Conservation (phyloP, 2,329 filamentous ascomycete species). For the Cordyceps javanica region DNA sequence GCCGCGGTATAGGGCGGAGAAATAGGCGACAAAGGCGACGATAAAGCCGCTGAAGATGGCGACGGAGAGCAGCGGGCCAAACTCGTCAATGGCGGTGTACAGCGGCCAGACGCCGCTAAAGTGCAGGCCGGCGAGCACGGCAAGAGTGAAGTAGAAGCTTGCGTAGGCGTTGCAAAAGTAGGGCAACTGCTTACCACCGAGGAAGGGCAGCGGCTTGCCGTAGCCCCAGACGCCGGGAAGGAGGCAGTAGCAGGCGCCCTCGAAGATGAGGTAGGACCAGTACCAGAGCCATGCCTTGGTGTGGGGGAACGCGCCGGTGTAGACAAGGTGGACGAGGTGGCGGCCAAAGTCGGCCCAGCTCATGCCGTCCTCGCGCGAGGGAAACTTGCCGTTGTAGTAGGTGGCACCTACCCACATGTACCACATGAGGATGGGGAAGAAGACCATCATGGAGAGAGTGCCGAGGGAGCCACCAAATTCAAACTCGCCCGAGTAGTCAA, state of each 20-base stretch:
- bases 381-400: slow-evolving; percentile 83
- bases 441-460: slow-evolving; percentile 77
- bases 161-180: slow-evolving; percentile 92
- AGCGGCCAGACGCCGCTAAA: slow-evolving; percentile 79
- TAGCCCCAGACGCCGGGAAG: slow-evolving; percentile 83
- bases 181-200: slow-evolving; percentile 74
- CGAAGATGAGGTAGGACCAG: slow-evolving; percentile 86
- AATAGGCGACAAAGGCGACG: slow-evolving; percentile 77
- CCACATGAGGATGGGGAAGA: slow-evolving; percentile 94
- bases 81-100: slow-evolving; percentile 90
- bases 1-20: slow-evolving; percentile 74
- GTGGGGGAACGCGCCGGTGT: slow-evolving; percentile 78
- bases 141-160: slow-evolving; percentile 83
- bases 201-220: slow-evolving; percentile 80
- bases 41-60: slow-evolving; percentile 87
- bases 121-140: slow-evolving; percentile 65
- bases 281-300: slow-evolving; percentile 85
- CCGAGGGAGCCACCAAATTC: slow-evolving; percentile 91
- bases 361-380: slow-evolving; percentile 59
- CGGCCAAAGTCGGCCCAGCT: slow-evolving; percentile 63
- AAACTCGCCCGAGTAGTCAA: slow-evolving; percentile 57
- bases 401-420: slow-evolving; percentile 98
- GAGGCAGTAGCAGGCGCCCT: slow-evolving; percentile 74
- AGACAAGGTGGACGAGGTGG: slow-evolving; percentile 67
- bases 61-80: slow-evolving; percentile 86